Percentiles rank a stretch among this genome's conserved stretches.
These are phyloP conservation scores for Lactifluus rugatus DNA, from an alignment of 768 basidiomycete genomes.

Conservation along the genomic window DNA sequence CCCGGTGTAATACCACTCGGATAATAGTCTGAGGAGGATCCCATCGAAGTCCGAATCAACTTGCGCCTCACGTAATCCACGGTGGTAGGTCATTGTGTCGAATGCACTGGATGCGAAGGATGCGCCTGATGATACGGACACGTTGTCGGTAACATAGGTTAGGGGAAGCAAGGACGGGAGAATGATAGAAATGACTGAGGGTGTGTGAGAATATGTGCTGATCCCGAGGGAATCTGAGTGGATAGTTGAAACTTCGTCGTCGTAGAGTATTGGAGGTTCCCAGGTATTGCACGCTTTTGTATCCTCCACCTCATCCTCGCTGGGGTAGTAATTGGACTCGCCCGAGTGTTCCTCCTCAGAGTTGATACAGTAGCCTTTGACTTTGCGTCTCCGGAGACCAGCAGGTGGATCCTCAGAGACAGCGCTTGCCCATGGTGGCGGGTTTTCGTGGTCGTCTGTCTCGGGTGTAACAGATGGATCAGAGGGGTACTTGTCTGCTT, in stretches of 20 bases:
- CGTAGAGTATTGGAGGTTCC: slow-evolving; percentile 7
- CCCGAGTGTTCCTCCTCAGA: slow-evolving; percentile 20
- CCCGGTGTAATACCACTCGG: slow-evolving; percentile 32
- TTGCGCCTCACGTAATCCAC: slow-evolving; percentile 40
- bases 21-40: slow-evolving; percentile 38
- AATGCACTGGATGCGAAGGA: slow-evolving; percentile 32
- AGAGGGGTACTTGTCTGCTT: slow-evolving; percentile 9
- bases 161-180: slow-evolving; percentile 16
- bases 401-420: slow-evolving; percentile 1
- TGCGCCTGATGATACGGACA: slow-evolving; percentile 26
- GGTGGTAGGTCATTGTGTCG: slow-evolving; percentile 46
- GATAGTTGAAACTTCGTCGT: background rate
- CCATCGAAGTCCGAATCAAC: slow-evolving; percentile 42
- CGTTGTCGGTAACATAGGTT: slow-evolving; percentile 27
- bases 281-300: slow-evolving; percentile 3
- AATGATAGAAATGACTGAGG: slow-evolving; percentile 7
- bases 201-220: background rate
- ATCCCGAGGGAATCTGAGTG: slow-evolving; percentile 16
- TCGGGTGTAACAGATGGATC: slow-evolving; percentile 15
- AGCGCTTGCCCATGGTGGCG: slow-evolving; percentile 6
- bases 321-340: slow-evolving; percentile 33
- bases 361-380: slow-evolving; percentile 10
- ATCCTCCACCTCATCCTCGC: slow-evolving; percentile 24
- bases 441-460: slow-evolving; percentile 1
- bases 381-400: slow-evolving; percentile 15